phyloP scores from a whole-genome alignment of 1,139 yeast species.

The Suhomyces anneliseae region DNA sequence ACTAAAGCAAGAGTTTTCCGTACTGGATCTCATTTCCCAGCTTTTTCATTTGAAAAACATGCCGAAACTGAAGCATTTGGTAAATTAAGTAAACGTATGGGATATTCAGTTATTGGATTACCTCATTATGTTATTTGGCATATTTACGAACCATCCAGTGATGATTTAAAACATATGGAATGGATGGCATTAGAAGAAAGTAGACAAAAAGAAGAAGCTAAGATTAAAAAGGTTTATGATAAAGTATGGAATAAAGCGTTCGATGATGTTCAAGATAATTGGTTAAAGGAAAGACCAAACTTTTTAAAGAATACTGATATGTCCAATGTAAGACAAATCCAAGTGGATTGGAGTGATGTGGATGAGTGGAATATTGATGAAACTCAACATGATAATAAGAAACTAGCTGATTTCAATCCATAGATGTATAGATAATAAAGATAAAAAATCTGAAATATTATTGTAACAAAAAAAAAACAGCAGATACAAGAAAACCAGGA shows the following conservation, averaged over 20 bases:
- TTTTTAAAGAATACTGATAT: constrained; percentile 74
- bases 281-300: constrained; percentile 65
- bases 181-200: constrained; percentile 95
- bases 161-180: constrained; percentile 89
- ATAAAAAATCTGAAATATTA: not conserved
- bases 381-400: constrained; percentile 25
- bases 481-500: too few relatives aligned
- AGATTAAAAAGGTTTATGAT: constrained; percentile 66
- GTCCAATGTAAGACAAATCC: constrained; percentile 45
- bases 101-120: constrained; percentile 75
- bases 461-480: not conserved
- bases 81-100: constrained; percentile 78
- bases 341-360: constrained; percentile 69
- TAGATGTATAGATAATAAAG: constrained; percentile 10
- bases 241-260: constrained; percentile 77
- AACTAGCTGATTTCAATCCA: constrained; percentile 47
- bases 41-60: constrained; percentile 84
- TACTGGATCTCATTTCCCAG: constrained; percentile 84
- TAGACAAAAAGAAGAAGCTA: constrained; percentile 66
- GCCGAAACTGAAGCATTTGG: constrained; percentile 96
- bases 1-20: constrained; percentile 80
- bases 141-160: constrained; percentile 83
- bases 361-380: constrained; percentile 46
- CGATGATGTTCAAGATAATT: constrained; percentile 65
- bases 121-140: constrained; percentile 95